phyloP scores from a whole-genome alignment of 2,329 filamentous ascomycete genomes.

The Microascus cirrosus region DNA sequence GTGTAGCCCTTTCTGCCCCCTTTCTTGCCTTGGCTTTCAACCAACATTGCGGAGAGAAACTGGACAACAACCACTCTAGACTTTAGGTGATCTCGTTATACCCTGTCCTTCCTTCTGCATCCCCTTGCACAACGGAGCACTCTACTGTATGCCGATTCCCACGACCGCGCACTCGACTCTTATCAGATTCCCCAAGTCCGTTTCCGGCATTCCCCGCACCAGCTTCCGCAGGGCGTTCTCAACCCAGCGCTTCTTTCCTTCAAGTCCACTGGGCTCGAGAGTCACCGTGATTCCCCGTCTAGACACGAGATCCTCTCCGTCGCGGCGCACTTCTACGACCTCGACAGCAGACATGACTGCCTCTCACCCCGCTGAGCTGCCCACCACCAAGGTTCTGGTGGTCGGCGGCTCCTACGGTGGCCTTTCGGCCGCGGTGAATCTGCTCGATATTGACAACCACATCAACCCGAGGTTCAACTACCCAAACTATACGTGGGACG shows the following conservation, averaged over 20 bases:
- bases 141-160: neutral
- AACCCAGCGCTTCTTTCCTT: neutral
- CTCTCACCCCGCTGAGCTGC: neutral
- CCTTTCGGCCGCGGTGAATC: conserved; percentile 53
- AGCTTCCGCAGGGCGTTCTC: neutral
- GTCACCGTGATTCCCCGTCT: neutral
- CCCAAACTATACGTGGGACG: conserved; percentile 24
- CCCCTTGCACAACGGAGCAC: neutral
- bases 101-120: neutral
- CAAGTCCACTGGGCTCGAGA: neutral
- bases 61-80: too few species aligned
- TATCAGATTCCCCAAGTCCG: neutral
- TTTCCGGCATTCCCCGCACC: neutral
- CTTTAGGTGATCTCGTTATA: too few species aligned
- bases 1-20: too few species aligned
- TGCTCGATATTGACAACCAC: conserved; percentile 54
- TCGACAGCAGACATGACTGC: neutral
- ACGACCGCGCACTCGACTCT: neutral
- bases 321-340: neutral
- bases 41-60: too few species aligned
- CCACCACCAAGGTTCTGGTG: conserved; percentile 41
- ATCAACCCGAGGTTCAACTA: conserved; percentile 32
- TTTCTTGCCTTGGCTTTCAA: too few species aligned
- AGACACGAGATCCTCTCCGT: neutral
- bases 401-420: conserved; percentile 66